Base-by-base conservation (phyloP, 257 asterid genomes). In the Thymus mandschuricus region DNA sequence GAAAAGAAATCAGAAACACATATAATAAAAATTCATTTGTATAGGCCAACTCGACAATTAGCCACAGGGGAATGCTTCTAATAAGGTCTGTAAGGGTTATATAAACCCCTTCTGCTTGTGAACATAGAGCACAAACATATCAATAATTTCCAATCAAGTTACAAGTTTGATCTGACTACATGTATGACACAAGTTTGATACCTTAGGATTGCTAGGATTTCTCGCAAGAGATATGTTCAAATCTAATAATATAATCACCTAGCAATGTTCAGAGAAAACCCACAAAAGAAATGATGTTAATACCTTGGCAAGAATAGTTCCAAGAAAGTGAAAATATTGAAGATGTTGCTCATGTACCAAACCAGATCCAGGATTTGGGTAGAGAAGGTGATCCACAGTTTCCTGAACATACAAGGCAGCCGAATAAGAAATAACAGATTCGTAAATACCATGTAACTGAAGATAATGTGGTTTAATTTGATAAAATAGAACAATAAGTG, bases 281-380 rank as follows among this genome's bases (percentile, higher is more conserved):
- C 44, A 50, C 21, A 21, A 21, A 21, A 21, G 21, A 60, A 60
- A 68, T 45, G 64, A 65, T 51, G 79, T 6, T 40, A 13, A 58
- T 89, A 91, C 99, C 99, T 95, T 95, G 27, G 97, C 98, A 75
- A 95, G 97, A 77, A 95, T 80, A 63, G 97, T 86, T 76, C 99
- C 98, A 55, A 95, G 94, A 85, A 95, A 92, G 84, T 89, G 89
- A 83, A 95, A 95, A 81, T 70, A 88, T 77, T 89, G 96, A 79
- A 89, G 98, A 82, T 95, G 99, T 60, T 84, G 91, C 46, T 92
- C 99, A 77, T 95, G 97, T 52, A 86, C 69, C 82, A 92, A 48
- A 68, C 88, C 98, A 59, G 99, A 95, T 80, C 98, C 97, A 78
- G 99, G 99, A 81, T 95, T 95, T 8, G 99, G 99, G 81, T 89